Conservation (phyloP, 768 basidiomycete genomes). For the Tubosaeta sp. region DNA sequence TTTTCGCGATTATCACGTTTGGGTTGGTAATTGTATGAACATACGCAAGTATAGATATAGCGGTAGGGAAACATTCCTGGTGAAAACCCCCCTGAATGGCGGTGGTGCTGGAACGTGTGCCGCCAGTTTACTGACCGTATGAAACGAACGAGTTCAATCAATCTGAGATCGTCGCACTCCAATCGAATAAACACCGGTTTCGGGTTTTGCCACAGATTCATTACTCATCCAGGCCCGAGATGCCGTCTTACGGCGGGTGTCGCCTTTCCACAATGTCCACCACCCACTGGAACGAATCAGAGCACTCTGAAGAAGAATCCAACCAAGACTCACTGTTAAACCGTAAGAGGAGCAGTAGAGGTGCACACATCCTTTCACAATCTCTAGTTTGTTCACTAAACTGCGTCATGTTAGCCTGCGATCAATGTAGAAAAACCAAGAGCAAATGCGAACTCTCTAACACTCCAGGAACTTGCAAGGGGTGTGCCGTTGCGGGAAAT, state of each 20-base stretch:
- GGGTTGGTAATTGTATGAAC: too few species aligned
- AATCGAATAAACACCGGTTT: too few species aligned
- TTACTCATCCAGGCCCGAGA: conserved; percentile 5
- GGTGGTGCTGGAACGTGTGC: too few species aligned
- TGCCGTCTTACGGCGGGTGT: background rate
- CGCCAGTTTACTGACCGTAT: too few species aligned
- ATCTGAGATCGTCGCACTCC: too few species aligned
- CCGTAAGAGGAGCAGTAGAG: conserved; percentile 64
- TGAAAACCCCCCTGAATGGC: too few species aligned
- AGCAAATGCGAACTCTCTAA: conserved; percentile 71
- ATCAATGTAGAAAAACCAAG: conserved; percentile 85
- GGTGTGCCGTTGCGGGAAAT: conserved; percentile 54
- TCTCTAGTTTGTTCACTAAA: conserved; percentile 10
- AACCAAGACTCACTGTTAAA: conserved; percentile 38
- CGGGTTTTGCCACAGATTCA: background rate
- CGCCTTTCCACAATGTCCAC: conserved; percentile 24
- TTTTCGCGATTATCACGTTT: too few species aligned
- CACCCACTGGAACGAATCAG: conserved; percentile 52
- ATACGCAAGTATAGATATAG: too few species aligned
- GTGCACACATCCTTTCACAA: conserved; percentile 29
- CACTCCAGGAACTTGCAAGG: conserved; percentile 55
- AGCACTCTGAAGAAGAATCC: conserved; percentile 55
- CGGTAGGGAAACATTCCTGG: too few species aligned
- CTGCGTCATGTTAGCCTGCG: conserved; percentile 54
- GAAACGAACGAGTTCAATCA: too few species aligned